phyloP scores from a whole-genome alignment of 202 grass and related monocot genomes.

The Bolboschoenoplectus hybrid region DNA sequence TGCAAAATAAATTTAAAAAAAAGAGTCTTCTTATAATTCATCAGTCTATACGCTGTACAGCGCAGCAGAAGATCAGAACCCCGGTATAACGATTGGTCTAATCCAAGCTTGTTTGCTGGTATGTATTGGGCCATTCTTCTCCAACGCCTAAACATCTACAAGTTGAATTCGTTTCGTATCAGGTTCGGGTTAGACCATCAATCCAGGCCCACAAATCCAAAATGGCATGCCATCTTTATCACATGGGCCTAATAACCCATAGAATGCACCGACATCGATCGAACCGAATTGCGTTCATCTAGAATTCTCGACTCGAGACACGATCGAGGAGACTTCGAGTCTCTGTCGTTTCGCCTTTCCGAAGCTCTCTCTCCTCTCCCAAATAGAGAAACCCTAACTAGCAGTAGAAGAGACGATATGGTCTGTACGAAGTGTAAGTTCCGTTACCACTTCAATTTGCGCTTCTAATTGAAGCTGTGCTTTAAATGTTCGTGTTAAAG shows the following conservation, averaged over 20 bases:
- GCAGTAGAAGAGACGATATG: slow-evolving; percentile 42
- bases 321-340: too few relatives aligned
- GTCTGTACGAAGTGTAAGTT: slow-evolving; percentile 83
- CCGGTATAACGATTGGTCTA: too few relatives aligned
- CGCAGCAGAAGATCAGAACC: too few relatives aligned
- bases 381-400: slow-evolving; percentile 15
- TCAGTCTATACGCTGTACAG: too few relatives aligned
- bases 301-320: neutral
- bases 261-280: neutral
- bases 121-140: too few relatives aligned
- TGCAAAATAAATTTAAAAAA: too few relatives aligned
- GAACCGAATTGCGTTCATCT: neutral
- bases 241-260: slow-evolving; percentile 28
- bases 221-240: neutral
- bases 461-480: neutral
- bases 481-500: neutral
- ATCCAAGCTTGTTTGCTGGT: too few relatives aligned
- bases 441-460: neutral
- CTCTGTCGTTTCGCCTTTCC: neutral
- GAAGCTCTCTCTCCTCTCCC: neutral
- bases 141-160: neutral
- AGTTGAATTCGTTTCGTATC: too few relatives aligned
- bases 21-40: too few relatives aligned
- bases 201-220: neutral
- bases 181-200: neutral